A percentile compares a stretch with the other conserved stretches of the same genome.
Evolutionary conservation across 2,329 filamentous ascomycete genomes (phyloP).

Genomic region (Cryphonectria radicalis): DNA sequence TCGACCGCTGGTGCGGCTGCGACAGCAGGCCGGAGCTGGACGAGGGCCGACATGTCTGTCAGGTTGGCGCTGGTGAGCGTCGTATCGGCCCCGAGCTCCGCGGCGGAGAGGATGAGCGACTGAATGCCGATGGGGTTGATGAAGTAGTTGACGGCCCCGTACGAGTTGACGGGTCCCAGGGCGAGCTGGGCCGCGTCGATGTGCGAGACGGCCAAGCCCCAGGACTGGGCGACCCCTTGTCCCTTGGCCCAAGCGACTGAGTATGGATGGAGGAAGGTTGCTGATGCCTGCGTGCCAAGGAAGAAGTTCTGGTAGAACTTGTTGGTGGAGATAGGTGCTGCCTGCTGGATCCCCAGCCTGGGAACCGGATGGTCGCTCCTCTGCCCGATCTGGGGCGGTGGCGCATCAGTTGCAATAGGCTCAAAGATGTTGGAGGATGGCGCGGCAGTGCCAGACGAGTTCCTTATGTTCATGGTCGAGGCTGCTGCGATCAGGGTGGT

Average conservation of each 20-base stretch:
- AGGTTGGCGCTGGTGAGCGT: conserved; percentile 56
- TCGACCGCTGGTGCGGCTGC: conserved; percentile 64
- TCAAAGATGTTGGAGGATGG: conserved; percentile 56
- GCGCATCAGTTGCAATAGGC: conserved; percentile 58
- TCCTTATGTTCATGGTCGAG: conserved; percentile 32
- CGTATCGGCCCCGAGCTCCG: conserved; percentile 68
- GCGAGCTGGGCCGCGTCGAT: conserved; percentile 69
- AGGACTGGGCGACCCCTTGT: conserved; percentile 65
- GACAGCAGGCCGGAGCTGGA: conserved; percentile 65
- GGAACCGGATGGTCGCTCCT: conserved; percentile 63
- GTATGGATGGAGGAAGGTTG: conserved; percentile 78
- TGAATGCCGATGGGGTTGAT: conserved; percentile 83
- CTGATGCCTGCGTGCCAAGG: conserved; percentile 70
- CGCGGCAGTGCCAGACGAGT: conserved; percentile 31
- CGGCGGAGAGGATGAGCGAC: conserved; percentile 78
- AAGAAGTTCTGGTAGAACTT: conserved; percentile 85
- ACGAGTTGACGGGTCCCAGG: conserved; percentile 63
- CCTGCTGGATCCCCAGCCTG: conserved; percentile 53
- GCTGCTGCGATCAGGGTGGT: conserved; percentile 17
- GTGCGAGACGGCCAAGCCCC: conserved; percentile 79
- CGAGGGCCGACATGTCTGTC: conserved; percentile 65
- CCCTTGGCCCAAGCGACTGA: conserved; percentile 71
- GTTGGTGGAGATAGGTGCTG: conserved; percentile 69
- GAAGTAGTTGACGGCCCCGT: conserved; percentile 71
- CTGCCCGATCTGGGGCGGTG: conserved; percentile 51